A percentile compares a stretch with the other conserved stretches of the same genome.
Evolutionary conservation across 2,329 filamentous ascomycete species (phyloP).

Genomic region (Phialocephala sp.): DNA sequence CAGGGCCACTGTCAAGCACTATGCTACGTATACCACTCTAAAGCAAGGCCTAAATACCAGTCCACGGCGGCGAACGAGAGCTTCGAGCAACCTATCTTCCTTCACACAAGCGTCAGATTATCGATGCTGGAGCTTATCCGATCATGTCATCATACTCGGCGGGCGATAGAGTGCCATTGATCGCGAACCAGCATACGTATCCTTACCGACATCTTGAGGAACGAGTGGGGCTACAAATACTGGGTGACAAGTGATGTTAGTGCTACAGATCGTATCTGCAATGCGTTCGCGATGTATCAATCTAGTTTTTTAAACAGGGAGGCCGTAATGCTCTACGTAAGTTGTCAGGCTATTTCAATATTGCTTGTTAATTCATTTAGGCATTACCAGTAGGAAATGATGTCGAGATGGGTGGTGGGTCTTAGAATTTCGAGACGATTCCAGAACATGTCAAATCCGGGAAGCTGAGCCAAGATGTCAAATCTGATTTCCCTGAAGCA

Average conservation of each 20-base stretch:
- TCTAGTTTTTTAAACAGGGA: conserved; percentile 66
- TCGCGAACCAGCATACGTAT: conserved; percentile 69
- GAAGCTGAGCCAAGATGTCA: conserved; percentile 62
- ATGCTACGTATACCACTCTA: conserved; percentile 69
- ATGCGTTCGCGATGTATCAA: conserved; percentile 67
- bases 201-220: conserved; percentile 70
- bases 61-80: conserved; percentile 58
- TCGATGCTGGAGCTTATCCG: conserved; percentile 69
- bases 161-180: conserved; percentile 73
- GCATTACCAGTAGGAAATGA: conserved; percentile 72
- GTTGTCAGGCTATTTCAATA: conserved; percentile 23
- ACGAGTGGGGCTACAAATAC: conserved; percentile 77
- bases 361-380: conserved; percentile 35
- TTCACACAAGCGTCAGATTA: conserved; percentile 71
- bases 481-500: conserved; percentile 71
- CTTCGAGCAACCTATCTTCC: conserved; percentile 62
- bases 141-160: conserved; percentile 80
- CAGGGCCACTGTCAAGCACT: conserved; percentile 77
- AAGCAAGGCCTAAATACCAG: conserved; percentile 73
- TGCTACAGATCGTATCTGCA: conserved; percentile 71
- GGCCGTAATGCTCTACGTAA: conserved; percentile 64
- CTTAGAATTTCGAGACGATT: conserved; percentile 72
- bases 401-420: conserved; percentile 78
- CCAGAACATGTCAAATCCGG: conserved; percentile 67
- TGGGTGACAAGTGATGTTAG: conserved; percentile 71